A percentile compares a stretch with the other conserved stretches of the same genome.
phyloP scores from a whole-genome alignment of 2,329 filamentous ascomycete species.

The Hypoxylon sp. region DNA sequence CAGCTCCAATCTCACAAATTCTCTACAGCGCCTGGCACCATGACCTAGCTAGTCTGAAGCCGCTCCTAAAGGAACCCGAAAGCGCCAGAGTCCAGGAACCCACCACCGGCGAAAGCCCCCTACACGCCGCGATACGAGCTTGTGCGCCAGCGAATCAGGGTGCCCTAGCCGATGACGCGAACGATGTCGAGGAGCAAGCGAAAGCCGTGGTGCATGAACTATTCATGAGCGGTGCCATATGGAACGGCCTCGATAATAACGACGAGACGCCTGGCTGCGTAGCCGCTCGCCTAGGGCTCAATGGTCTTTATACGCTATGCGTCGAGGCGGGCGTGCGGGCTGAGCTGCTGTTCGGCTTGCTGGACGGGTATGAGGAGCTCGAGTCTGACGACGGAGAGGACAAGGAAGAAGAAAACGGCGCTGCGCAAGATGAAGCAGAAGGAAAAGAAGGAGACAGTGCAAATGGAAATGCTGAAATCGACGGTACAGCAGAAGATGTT shows the following conservation, averaged over 20 bases:
- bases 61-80: conserved; percentile 74
- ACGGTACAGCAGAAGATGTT: conserved; percentile 46
- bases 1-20: conserved; percentile 64
- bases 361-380: conserved; percentile 85
- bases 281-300: conserved; percentile 77
- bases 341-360: conserved; percentile 84
- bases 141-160: conserved; percentile 63
- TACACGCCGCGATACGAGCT: conserved; percentile 90
- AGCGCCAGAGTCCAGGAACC: conserved; percentile 84
- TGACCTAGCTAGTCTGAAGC: conserved; percentile 75
- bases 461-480: conserved; percentile 49
- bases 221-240: conserved; percentile 90
- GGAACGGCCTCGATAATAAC: conserved; percentile 92
- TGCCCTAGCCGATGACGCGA: conserved; percentile 49
- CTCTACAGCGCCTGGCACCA: conserved; percentile 69
- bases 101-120: conserved; percentile 85
- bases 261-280: conserved; percentile 94
- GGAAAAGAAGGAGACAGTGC: conserved; percentile 55
- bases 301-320: conserved; percentile 81
- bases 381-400: conserved; percentile 66
- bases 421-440: conserved; percentile 59
- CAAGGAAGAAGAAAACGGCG: conserved; percentile 60
- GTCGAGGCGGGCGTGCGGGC: conserved; percentile 92
- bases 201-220: conserved; percentile 79
- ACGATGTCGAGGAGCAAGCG: conserved; percentile 69